Evolutionary conservation across 2,329 filamentous ascomycete genomes (phyloP).

Genomic region (Hypoxylon sp.): DNA sequence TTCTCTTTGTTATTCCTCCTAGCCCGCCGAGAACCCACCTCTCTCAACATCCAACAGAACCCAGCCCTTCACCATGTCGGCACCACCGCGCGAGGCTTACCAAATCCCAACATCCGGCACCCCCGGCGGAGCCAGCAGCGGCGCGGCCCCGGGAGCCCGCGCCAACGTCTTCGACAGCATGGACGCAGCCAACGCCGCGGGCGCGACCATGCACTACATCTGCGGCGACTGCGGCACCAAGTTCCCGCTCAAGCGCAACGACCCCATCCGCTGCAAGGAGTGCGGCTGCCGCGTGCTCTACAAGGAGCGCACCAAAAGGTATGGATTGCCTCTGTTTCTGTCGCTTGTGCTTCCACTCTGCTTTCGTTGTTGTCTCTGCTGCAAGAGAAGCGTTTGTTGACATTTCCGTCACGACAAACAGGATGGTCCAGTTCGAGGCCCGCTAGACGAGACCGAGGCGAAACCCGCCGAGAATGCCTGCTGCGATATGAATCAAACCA

Average conservation of each 20-base stretch:
- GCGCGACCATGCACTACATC: constrained; percentile 74
- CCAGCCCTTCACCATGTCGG: constrained; percentile 22
- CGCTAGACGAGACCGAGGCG: constrained; percentile 64
- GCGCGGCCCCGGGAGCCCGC: constrained; percentile 56
- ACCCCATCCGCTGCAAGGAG: constrained; percentile 88
- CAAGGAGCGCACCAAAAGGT: constrained; percentile 98
- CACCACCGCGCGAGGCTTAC: constrained; percentile 81
- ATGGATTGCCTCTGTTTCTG: constrained; percentile 31
- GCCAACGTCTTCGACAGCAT: constrained; percentile 51
- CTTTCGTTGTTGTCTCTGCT: background rate
- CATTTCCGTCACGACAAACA: constrained; percentile 53
- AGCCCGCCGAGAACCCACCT: background rate
- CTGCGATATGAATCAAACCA: background rate
- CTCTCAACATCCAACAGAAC: background rate
- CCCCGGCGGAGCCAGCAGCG: constrained; percentile 54
- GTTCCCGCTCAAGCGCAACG: constrained; percentile 79
- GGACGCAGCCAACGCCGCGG: constrained; percentile 56
- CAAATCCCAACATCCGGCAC: constrained; percentile 71
- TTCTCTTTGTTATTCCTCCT: background rate
- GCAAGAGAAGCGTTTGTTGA: background rate
- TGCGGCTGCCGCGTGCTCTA: constrained; percentile 96
- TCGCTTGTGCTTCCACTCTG: no score
- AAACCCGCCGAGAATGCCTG: background rate
- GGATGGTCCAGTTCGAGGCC: constrained; percentile 99
- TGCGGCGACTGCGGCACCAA: constrained; percentile 89